Evolutionary conservation across 768 basidiomycete genomes (phyloP).

Genomic region (Ramaria rubella): DNA sequence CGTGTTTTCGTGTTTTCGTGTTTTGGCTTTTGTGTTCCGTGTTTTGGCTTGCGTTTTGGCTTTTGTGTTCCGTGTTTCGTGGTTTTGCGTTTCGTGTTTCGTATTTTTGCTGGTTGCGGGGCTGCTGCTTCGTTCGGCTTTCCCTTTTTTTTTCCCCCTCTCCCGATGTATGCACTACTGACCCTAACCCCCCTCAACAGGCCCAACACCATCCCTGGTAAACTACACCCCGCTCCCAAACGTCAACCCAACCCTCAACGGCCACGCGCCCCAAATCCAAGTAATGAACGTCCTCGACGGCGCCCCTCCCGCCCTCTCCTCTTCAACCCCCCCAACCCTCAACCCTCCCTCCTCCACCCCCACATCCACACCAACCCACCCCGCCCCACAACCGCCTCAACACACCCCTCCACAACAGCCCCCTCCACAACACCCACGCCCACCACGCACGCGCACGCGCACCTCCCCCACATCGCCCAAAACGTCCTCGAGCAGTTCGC

Average conservation of each 20-base stretch:
- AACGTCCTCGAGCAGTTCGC: constrained; percentile 60
- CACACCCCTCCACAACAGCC: neutral
- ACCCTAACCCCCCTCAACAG: neutral
- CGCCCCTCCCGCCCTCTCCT: too few relatives aligned
- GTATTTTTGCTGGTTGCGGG: too few relatives aligned
- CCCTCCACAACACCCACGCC: neutral
- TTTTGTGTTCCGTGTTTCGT: too few relatives aligned
- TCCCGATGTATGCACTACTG: neutral
- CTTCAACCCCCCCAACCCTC: too few relatives aligned
- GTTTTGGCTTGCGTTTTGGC: too few relatives aligned
- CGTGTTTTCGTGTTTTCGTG: too few relatives aligned
- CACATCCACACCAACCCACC: too few relatives aligned
- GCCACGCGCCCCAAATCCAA: constrained; percentile 33
- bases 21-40: too few relatives aligned
- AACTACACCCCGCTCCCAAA: constrained; percentile 57
- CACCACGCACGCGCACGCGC: neutral
- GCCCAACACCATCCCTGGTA: constrained; percentile 39
- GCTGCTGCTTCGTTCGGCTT: too few relatives aligned
- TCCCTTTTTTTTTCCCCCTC: too few relatives aligned
- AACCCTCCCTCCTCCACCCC: constrained; percentile 26
- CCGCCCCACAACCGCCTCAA: neutral
- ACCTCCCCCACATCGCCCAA: constrained; percentile 49
- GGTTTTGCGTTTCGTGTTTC: too few relatives aligned
- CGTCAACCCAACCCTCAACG: constrained; percentile 73
- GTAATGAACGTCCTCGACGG: constrained; percentile 68